Base-by-base conservation (phyloP, 345 rosid species). In the Heritiera fomes region DNA sequence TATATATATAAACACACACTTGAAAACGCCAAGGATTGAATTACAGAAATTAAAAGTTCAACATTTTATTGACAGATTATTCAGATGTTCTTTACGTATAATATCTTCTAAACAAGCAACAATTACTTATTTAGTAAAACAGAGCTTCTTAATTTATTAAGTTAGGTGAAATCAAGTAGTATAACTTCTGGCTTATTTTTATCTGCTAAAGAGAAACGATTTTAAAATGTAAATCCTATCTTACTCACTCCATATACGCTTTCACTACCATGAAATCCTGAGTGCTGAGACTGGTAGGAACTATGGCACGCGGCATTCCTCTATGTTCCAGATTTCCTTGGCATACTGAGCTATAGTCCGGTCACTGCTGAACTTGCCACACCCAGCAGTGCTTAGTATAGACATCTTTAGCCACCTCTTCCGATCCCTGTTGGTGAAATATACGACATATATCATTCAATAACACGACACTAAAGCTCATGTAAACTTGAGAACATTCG, bases 311-410 rank as follows among this genome's bases (percentile, higher is more conserved):
- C 83, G 87, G 86, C 99, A 91, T 72, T 89, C 94, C 81, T 88
- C 81, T 2, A 93, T 90, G 85, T 91, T 93, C 97, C 98, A 95
- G 23, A 95, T 93, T 80, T 95, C 99, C 73, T 88, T 90, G 2
- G 99, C 98, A 63, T 93, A 93, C 74, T 95, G 94, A 81, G 91
- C 87, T 53, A 95, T 91, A 5, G 98, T 93, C 3, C 96, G 88
- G 71, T 95, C 99, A 20, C 98, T 93, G 87, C 94, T 92, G 87
- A 95, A 95, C 83, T 95, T 93, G 76, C 97, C 97, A 12, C 91
- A 86, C 28, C 98, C 98, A 12, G 97, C 97, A 3, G 99, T 92
- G 89, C 97, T 95, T 74, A 93, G 56, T 75, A 95, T 95, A 32
- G 99, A 95, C 96, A 92, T 93, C 87, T 83, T 91, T 75, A 92